Conservation (phyloP, 2,329 filamentous ascomycete species). For the Mycosphaerella arachidis region DNA sequence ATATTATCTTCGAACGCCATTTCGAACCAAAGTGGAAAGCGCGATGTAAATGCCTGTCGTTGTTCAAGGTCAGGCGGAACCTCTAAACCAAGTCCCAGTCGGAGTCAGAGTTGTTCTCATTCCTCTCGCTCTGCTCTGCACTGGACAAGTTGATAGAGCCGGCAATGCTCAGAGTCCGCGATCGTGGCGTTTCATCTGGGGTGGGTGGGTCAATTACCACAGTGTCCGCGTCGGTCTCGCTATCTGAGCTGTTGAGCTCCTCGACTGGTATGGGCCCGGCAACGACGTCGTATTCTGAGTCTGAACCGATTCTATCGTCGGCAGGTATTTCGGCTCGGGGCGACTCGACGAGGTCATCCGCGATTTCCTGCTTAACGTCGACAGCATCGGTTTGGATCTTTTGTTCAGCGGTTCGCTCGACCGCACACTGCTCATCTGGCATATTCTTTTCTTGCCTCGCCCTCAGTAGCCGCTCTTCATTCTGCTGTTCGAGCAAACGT, state of each 20-base stretch:
- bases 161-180: background rate
- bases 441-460: slow-evolving; percentile 64
- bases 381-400: background rate
- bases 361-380: background rate
- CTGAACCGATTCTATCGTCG: background rate
- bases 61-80: too few relatives aligned
- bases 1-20: too few relatives aligned
- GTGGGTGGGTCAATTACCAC: slow-evolving; percentile 5
- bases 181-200: background rate
- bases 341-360: background rate
- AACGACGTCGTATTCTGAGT: slow-evolving; percentile 12
- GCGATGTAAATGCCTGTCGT: too few relatives aligned
- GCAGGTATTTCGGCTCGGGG: background rate
- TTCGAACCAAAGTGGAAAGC: too few relatives aligned
- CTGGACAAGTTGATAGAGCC: background rate
- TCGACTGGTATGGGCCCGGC: slow-evolving; percentile 4
- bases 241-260: slow-evolving; percentile 11
- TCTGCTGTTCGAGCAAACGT: slow-evolving; percentile 78
- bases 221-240: slow-evolving; percentile 12
- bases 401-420: background rate
- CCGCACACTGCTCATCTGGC: too few relatives aligned
- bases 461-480: slow-evolving; percentile 78
- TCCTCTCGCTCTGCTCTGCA: background rate
- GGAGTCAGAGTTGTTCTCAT: background rate
- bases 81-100: background rate